Conservation (phyloP, 208 protist genomes). For the Herpetomonas muscarum region DNA sequence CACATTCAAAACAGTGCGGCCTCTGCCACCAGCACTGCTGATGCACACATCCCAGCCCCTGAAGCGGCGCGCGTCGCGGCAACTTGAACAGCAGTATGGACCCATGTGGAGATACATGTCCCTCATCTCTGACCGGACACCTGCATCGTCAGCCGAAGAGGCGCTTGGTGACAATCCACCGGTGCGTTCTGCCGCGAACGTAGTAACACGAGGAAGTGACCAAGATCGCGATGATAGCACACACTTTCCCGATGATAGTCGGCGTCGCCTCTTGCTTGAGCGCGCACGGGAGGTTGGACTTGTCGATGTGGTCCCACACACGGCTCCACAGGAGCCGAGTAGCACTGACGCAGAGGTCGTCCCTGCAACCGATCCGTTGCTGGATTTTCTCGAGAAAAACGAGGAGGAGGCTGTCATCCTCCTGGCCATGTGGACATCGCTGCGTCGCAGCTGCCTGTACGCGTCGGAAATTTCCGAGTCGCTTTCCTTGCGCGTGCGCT, state of each 20-base stretch:
- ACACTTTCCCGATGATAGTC: background rate
- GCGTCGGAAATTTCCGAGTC: constrained; percentile 70
- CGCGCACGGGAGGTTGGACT: constrained; percentile 9
- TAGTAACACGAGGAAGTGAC: too few species aligned
- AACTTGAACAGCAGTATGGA: constrained; percentile 40
- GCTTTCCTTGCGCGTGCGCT: constrained; percentile 55
- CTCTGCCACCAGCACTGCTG: background rate
- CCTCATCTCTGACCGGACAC: background rate
- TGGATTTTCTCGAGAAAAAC: constrained; percentile 62
- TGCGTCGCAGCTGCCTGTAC: constrained; percentile 73
- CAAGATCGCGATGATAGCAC: too few species aligned
- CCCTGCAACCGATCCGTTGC: constrained; percentile 32
- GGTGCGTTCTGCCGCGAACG: too few species aligned
- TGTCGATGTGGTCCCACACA: background rate
- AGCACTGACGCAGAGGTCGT: background rate
- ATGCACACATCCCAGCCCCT: constrained; percentile 8
- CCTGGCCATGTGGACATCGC: constrained; percentile 77
- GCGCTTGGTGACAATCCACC: too few species aligned
- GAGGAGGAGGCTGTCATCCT: constrained; percentile 68
- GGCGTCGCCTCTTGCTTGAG: background rate
- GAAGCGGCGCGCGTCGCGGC: constrained; percentile 31
- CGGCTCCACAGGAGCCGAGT: background rate
- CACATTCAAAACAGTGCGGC: too few species aligned
- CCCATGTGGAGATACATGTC: constrained; percentile 45
- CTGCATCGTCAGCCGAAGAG: too few species aligned